These are phyloP conservation scores for Fusarium avenaceum DNA, from an alignment of 2,329 filamentous ascomycete genomes.

Conservation along the genomic window DNA sequence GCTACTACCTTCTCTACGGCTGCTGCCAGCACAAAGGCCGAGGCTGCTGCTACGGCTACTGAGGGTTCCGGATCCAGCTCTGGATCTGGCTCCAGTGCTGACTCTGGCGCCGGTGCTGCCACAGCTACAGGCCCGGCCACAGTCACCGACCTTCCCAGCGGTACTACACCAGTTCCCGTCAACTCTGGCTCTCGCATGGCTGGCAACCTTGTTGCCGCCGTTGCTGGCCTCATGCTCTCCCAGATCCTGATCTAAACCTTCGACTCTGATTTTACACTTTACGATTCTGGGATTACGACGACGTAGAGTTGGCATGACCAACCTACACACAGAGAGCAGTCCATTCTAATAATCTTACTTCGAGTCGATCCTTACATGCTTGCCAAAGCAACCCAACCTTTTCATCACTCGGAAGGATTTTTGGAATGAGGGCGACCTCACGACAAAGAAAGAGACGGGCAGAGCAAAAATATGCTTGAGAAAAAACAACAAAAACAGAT, in stretches of 20 bases:
- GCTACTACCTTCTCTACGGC: slow-evolving; percentile 42
- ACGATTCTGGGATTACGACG: not conserved
- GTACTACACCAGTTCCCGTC: slow-evolving; percentile 39
- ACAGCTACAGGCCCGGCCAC: slow-evolving; percentile 24
- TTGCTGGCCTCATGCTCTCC: slow-evolving; percentile 49
- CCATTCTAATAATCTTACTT: slow-evolving; percentile 52
- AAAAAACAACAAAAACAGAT: slow-evolving; percentile 18
- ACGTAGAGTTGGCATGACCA: slow-evolving; percentile 44
- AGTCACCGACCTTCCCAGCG: slow-evolving; percentile 12
- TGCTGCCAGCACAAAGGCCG: slow-evolving; percentile 15
- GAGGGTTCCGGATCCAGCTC: slow-evolving; percentile 40
- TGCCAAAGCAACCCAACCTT: slow-evolving; percentile 41
- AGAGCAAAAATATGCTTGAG: slow-evolving; percentile 9
- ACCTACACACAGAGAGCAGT: slow-evolving; percentile 47
- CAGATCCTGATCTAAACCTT: slow-evolving; percentile 52
- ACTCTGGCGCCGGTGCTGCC: slow-evolving; percentile 27
- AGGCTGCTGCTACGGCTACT: slow-evolving; percentile 31
- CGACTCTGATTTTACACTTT: slow-evolving; percentile 20
- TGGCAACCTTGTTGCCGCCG: slow-evolving; percentile 48
- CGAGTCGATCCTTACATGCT: slow-evolving; percentile 49
- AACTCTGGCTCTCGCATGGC: slow-evolving; percentile 49
- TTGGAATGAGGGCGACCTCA: slow-evolving; percentile 29
- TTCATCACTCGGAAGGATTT: slow-evolving; percentile 32
- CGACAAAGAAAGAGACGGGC: slow-evolving; percentile 28
- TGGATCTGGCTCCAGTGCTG: slow-evolving; percentile 27